Evolutionary conservation across 2,329 filamentous ascomycete genomes (phyloP), one percentile per base, ranked within the genome.

Genomic region (Trichoderma semiorbis): DNA sequence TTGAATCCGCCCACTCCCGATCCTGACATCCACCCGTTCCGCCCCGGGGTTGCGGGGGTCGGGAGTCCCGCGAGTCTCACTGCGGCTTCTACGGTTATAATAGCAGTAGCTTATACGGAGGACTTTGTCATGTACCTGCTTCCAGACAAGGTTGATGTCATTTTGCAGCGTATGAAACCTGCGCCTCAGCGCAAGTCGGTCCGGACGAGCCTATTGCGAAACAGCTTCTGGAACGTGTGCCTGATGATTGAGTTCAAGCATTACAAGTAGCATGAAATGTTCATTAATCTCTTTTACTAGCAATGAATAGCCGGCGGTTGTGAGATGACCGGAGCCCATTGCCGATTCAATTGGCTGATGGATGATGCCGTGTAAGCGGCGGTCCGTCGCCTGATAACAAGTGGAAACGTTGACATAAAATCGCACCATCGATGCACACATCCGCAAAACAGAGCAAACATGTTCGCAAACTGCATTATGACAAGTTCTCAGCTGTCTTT

Each of bases 391-490:
- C 57, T 69, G 66, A 69, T 50, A 30, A 28, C 57, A 62, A 24
- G 57, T 69, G 55, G 66, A 69, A 61, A 61, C 34, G 28, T 69
- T 69, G 66, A 69, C 66, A 69, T 50, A 28, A 26, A 69, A 69
- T 69, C 14, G 66, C 55, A 62, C 55, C 36, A 69, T 61, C 1
- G 28, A 50, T 61, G 26, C n/a, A 34, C 57, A 62, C 21, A 10
- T 5, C 36, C 8, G 30, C 53, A n/a, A 18, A 58, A 14, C 21
- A 67, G 32, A 36, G n/a, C 24, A 43, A 43, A 28, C 4, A 30
- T 28, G 30, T 67, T 18, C 64, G 18, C n/a, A 67, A 58, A 32
- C 21, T 53, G 21, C 32, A 6, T 53, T 66, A 26, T 14, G 43
- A 65, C 26, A 30, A 65, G 26, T 24, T 21, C 24, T 61, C 30